A percentile compares a stretch with the other conserved stretches of the same genome.
Evolutionary conservation across 306 rosid species (phyloP).

Genomic region (Betula pendula): DNA sequence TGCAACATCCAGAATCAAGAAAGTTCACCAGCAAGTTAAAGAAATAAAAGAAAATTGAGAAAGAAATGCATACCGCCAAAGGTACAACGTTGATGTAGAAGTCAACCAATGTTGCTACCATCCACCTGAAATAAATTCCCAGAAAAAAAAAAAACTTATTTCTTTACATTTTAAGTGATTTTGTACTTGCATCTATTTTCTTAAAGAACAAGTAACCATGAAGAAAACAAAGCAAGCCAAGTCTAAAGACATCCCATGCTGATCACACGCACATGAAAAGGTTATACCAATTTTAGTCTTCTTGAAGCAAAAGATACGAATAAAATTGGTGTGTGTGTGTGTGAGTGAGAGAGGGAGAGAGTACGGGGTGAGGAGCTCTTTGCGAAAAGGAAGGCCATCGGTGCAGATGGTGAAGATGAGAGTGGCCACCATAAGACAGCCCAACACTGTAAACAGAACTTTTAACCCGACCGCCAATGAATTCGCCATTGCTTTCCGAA

Average conservation of each 20-base stretch:
- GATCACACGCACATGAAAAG: neutral
- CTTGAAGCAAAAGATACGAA: constrained; percentile 6
- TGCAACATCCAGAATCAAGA: neutral
- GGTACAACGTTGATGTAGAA: constrained; percentile 66
- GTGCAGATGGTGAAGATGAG: constrained; percentile 54
- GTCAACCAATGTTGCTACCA: constrained; percentile 73
- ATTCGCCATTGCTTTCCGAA: constrained; percentile 41
- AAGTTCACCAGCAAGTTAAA: neutral
- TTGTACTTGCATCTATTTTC: neutral
- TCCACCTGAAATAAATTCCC: constrained; percentile 61
- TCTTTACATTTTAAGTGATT: neutral
- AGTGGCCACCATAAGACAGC: constrained; percentile 48
- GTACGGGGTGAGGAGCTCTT: constrained; percentile 66
- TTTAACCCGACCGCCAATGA: constrained; percentile 40
- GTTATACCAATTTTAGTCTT: neutral
- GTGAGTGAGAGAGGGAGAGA: constrained; percentile 6
- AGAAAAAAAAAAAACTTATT: neutral
- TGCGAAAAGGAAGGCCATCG: constrained; percentile 70
- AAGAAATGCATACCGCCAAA: constrained; percentile 48
- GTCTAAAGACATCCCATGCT: neutral
- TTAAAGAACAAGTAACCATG: neutral
- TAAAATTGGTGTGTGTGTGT: neutral
- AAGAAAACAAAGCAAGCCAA: constrained; percentile 7
- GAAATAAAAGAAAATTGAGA: neutral
- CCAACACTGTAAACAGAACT: constrained; percentile 46